Conservation (phyloP, 2,329 filamentous ascomycete species). For the Fusarium denticulatum region DNA sequence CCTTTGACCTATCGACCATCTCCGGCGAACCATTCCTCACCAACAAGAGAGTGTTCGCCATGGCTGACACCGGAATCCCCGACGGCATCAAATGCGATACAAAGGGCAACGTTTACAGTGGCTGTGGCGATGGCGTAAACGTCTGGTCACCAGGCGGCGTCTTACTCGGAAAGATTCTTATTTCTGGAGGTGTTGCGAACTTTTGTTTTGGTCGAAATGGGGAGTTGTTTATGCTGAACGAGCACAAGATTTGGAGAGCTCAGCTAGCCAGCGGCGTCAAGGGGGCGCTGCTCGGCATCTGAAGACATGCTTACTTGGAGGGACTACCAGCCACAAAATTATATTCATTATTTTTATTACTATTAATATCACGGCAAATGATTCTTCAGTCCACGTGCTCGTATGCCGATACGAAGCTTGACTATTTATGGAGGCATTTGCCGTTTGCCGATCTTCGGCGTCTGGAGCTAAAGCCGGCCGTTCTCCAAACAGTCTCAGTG, state of each 20-base stretch:
- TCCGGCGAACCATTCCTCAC: constrained; percentile 52
- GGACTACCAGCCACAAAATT: background rate
- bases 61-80: constrained; percentile 58
- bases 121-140: constrained; percentile 59
- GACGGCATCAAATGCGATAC: constrained; percentile 59
- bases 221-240: constrained; percentile 59
- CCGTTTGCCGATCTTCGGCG: background rate
- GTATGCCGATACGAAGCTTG: background rate
- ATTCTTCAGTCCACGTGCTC: background rate
- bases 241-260: constrained; percentile 55
- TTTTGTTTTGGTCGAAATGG: constrained; percentile 59
- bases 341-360: background rate
- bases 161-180: constrained; percentile 56
- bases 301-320: background rate
- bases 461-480: background rate
- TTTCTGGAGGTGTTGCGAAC: constrained; percentile 56
- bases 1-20: constrained; percentile 46
- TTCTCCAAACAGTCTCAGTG: background rate
- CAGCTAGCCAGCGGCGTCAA: constrained; percentile 18
- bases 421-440: background rate
- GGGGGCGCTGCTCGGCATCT: constrained; percentile 34
- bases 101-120: constrained; percentile 60
- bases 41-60: constrained; percentile 62
- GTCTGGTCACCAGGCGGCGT: constrained; percentile 58
- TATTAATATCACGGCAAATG: background rate